A percentile compares a stretch with the other conserved stretches of the same genome.
Conservation (phyloP, 192 early-diverging fungal genomes). For the Coemansia sp. region DNA sequence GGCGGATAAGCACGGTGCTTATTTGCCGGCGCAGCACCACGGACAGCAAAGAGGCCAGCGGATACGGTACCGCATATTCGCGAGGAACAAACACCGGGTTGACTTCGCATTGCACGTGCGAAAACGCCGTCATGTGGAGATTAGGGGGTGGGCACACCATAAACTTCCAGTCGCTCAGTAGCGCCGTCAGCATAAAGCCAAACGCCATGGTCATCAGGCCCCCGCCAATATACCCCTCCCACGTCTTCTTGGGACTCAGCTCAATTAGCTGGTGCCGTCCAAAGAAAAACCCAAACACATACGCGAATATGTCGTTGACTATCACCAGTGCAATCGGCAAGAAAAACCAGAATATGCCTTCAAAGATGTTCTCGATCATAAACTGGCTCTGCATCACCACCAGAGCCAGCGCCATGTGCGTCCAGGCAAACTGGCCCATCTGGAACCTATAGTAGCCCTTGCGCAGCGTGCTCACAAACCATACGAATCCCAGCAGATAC, state of each 20-base stretch:
- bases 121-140: conserved; percentile 56
- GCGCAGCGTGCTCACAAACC: conserved; percentile 90
- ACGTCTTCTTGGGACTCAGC: conserved; percentile 97
- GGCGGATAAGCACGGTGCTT: conserved; percentile 67
- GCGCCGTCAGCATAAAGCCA: conserved; percentile 63
- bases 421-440: conserved; percentile 95
- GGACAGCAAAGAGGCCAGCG: conserved; percentile 19
- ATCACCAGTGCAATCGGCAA: conserved; percentile 86
- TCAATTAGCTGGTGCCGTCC: conserved; percentile 87
- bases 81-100: conserved; percentile 63
- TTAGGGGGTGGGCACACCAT: conserved; percentile 65
- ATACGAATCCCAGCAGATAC: conserved; percentile 80
- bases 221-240: conserved; percentile 94
- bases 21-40: conserved; percentile 32
- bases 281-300: conserved; percentile 94
- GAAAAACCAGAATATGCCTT: conserved; percentile 97
- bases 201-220: conserved; percentile 83
- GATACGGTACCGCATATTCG: conserved; percentile 46
- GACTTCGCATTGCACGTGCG: conserved; percentile 53
- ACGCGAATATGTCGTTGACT: conserved; percentile 94
- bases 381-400: conserved; percentile 94
- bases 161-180: conserved; percentile 61
- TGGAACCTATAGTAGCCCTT: conserved; percentile 94
- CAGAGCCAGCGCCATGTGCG: conserved; percentile 91
- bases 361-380: conserved; percentile 96